Base-by-base conservation (phyloP, 768 basidiomycete genomes). In the Mycena filopes region DNA sequence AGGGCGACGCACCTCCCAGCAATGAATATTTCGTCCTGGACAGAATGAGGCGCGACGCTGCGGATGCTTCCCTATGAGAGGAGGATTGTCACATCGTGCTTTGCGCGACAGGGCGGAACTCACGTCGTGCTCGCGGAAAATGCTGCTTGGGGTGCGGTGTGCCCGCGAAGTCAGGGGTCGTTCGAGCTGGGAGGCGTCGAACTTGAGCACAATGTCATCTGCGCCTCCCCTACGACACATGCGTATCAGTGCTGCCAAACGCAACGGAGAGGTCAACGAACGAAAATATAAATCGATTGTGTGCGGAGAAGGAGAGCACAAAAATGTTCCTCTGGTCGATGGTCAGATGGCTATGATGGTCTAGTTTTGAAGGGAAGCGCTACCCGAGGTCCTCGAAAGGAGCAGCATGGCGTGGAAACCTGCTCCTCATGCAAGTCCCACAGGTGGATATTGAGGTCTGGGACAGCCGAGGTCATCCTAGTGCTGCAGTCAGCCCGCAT, bases 381-480 rank as follows among this genome's bases (percentile, higher is more conserved):
- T 74, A 87, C 86, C 61, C 70, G 75, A 8, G 86, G 87, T 0
- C 89, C 88, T 26, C 71, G 68, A 55, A 86, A 80, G 3, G 80
- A 76, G 54, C 71, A 75, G 28, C 79, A 80, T 21, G 88, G 83
- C 31, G 60, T 67, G 41, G 70, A 72, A 42, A 88, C 74, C 57
- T 88, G 80, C 10, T 88, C 86, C 68, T 88, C 85, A 67, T 90
- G 79, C 66, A 91, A 87, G 70, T 91, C 87, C 90, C 90, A 91
- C 20, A 91, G 75, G 68, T 81, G 80, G 40, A 90, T 79, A 15
- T 79, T 74, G 9, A 83, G 76, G 75, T 91, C 89, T 90, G 67
- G 60, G 56, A 68, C 13, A 63, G 31, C 36, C 38, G 49, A n/a
- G 33, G 55, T 60, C 45, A 58, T 65, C 43, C 10, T 26, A 51